Percentiles rank a stretch among this genome's conserved stretches.
These are phyloP conservation scores for Hypoxylon sp. DNA, from an alignment of 2,329 filamentous ascomycete genomes.

Conservation along the genomic window DNA sequence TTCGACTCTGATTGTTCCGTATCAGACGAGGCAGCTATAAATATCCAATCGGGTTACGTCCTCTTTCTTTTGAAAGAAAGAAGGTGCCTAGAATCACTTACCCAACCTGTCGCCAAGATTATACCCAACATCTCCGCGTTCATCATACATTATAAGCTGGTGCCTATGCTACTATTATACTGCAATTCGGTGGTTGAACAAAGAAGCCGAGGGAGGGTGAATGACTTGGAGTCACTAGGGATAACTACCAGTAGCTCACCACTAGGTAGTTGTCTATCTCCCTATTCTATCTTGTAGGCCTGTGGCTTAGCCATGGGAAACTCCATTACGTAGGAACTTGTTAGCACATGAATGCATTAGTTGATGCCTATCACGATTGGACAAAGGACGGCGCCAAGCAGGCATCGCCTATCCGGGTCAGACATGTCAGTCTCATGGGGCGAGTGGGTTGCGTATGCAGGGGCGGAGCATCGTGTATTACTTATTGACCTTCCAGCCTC, in stretches of 20 bases:
- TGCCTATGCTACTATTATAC: background rate
- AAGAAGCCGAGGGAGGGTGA: constrained; percentile 21
- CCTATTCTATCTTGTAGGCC: constrained; percentile 9
- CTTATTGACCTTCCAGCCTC: constrained; percentile 18
- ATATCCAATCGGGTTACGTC: constrained; percentile 7
- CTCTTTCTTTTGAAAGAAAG: constrained; percentile 15
- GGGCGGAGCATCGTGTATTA: constrained; percentile 37
- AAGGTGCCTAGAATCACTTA: constrained; percentile 26
- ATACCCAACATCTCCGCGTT: background rate
- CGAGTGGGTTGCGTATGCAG: constrained; percentile 46
- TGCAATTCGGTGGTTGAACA: constrained; percentile 20
- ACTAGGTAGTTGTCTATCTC: background rate
- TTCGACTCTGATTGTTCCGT: constrained; percentile 3
- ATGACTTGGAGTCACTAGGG: constrained; percentile 7
- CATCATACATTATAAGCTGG: background rate
- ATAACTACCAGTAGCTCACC: background rate
- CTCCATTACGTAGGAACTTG: constrained; percentile 34
- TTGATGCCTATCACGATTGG: constrained; percentile 14
- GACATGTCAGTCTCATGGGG: constrained; percentile 40
- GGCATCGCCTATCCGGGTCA: constrained; percentile 43
- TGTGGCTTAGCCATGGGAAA: constrained; percentile 37
- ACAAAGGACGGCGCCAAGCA: constrained; percentile 45
- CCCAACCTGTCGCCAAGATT: constrained; percentile 15
- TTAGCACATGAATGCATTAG: constrained; percentile 9
- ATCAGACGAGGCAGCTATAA: constrained; percentile 21